Evolutionary conservation across 208 protist species (phyloP).

Genomic region (Tritrichomonas musculus): DNA sequence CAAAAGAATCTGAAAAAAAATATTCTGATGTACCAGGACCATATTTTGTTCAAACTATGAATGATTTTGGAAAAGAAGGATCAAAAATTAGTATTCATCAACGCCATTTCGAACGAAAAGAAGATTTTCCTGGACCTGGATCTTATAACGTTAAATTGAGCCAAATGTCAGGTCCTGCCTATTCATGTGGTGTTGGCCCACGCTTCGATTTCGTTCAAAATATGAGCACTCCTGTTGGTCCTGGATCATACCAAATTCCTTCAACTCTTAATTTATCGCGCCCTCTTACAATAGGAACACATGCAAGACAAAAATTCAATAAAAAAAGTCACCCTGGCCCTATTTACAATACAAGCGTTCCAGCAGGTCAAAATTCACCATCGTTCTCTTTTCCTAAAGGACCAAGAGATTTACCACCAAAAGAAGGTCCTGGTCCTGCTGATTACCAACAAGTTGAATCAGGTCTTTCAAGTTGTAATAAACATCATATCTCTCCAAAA

Average conservation of each 20-base stretch:
- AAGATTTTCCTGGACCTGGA: background rate
- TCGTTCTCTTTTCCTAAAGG: background rate
- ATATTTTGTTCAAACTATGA: background rate
- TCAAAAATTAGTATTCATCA: background rate
- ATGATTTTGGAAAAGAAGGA: too few relatives aligned
- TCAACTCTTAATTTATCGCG: background rate
- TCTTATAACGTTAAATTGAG: background rate
- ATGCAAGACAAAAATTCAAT: background rate
- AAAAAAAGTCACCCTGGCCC: background rate
- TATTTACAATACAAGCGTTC: background rate
- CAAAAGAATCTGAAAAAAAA: background rate
- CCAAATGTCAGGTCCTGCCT: background rate
- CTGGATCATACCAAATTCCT: background rate
- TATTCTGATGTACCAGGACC: background rate
- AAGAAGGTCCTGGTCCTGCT: background rate
- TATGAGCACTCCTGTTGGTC: background rate
- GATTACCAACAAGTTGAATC: background rate
- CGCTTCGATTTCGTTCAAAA: slow-evolving; percentile 1
- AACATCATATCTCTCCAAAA: background rate
- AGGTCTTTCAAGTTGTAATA: background rate
- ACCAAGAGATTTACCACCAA: background rate
- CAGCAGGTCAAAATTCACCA: background rate
- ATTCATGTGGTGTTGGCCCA: background rate
- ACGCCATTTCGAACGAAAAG: too few relatives aligned
- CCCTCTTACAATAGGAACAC: background rate